Evolutionary conservation across 768 basidiomycete species (phyloP), one percentile per base, ranked within the genome.

Genomic region (Mycena galericulata): DNA sequence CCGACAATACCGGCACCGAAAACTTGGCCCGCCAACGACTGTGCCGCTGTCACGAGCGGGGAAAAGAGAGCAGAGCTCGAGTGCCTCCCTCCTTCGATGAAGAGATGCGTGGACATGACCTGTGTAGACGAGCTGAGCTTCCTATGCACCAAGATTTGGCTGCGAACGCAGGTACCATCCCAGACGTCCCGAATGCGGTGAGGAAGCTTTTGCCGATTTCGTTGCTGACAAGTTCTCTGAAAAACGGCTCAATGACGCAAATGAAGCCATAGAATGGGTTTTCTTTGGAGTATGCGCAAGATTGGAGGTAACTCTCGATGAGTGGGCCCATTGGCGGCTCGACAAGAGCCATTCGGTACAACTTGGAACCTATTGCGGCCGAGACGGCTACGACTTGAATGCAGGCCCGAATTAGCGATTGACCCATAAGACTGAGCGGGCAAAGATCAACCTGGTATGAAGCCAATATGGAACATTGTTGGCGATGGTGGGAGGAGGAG

Each of bases 181-280:
- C 65, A 15, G 49, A 26, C 0, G 65, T 63, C 1, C 69, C 69
- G 17, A 58, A 67, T 1, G 30, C 53, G 4, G 65, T 70, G 0
- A 70, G 17, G 14, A 70, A 38, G 18, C 40, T 51, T 41, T 67
- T 66, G 15, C 69, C 69, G 18, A 70, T 29, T 3, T 66, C 65
- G 29, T 70, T 67, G 17, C 27, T 26, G 1, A 70, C 46, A 15
- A 70, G 54, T 0, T 70, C 60, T n/a, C 46, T 27, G 55, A 70
- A 70, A 17, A 67, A 59, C 22, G 65, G 69, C 22, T 66, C 69
- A 8, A 70, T 4, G 22, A 67, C 22, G 60, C 69, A 70, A 27
- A 68, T 32, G 15, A 63, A 53, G 53, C 41, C 49, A 29, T 49
- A 22, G n/a, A 70, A 41, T 12, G 61, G 55, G 50, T 50, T 63